Percentiles rank a stretch among this genome's conserved stretches.
Evolutionary conservation across 345 rosid species (phyloP).

Genomic region (Lepidium aucheri): DNA sequence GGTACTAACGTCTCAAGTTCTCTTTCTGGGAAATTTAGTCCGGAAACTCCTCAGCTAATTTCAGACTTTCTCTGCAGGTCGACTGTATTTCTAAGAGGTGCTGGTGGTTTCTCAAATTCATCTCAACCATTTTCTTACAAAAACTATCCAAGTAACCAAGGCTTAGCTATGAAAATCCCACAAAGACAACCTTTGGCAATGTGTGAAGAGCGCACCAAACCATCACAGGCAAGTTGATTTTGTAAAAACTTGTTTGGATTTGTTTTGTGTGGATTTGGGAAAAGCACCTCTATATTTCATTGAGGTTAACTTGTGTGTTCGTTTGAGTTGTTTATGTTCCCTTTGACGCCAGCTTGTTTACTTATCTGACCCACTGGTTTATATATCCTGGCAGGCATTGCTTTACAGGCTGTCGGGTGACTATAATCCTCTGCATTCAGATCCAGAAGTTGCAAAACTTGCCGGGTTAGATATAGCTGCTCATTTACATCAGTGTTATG

Average conservation of each 20-base stretch:
- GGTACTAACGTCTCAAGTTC: conserved; percentile 35
- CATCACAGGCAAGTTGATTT: conserved; percentile 63
- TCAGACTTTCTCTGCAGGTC: conserved; percentile 34
- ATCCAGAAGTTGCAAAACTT: conserved; percentile 59
- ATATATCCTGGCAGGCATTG: conserved; percentile 57
- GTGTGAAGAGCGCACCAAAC: conserved; percentile 60
- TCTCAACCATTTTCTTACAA: conserved; percentile 63
- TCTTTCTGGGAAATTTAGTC: background rate
- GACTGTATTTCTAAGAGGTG: conserved; percentile 66
- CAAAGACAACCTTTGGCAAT: conserved; percentile 49
- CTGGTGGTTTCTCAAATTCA: conserved; percentile 87
- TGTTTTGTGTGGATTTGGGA: background rate
- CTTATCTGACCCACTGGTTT: conserved; percentile 9
- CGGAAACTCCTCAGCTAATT: background rate
- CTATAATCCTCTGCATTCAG: conserved; percentile 91
- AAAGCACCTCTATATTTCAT: background rate
- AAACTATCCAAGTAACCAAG: conserved; percentile 56
- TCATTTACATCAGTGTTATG: background rate
- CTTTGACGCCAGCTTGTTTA: background rate
- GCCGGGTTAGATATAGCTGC: conserved; percentile 57
- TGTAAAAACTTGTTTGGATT: background rate
- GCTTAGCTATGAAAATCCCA: conserved; percentile 57
- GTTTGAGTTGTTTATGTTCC: background rate
- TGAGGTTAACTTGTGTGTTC: background rate
- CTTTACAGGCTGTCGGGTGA: conserved; percentile 92